Evolutionary conservation across 1,284 basidiomycete species (phyloP).

Genomic region (Irpex sp.): DNA sequence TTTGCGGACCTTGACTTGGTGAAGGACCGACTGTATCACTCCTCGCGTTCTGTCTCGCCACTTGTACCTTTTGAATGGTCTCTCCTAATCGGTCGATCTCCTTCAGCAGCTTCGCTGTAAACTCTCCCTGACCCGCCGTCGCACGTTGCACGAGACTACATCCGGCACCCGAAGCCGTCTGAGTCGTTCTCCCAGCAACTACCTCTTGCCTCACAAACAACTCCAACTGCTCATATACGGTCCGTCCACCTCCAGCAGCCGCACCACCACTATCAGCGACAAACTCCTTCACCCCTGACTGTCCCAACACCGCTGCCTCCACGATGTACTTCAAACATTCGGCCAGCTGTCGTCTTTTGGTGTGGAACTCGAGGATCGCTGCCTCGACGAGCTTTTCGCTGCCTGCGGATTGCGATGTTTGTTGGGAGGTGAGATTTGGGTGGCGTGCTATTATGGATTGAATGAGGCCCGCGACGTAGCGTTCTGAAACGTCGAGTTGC

Average conservation of each 20-base stretch:
- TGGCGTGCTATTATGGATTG: constrained; percentile 59
- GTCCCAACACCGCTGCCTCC: constrained; percentile 39
- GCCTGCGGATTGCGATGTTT: background rate
- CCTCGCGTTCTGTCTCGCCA: constrained; percentile 56
- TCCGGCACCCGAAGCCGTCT: background rate
- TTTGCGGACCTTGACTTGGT: constrained; percentile 41
- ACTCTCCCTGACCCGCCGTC: constrained; percentile 27
- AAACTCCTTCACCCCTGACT: constrained; percentile 30
- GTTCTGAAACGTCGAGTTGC: constrained; percentile 76
- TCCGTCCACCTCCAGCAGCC: constrained; percentile 17
- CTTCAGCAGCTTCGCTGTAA: constrained; percentile 57
- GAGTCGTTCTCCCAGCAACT: background rate
- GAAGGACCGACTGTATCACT: constrained; percentile 55
- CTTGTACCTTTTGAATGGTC: constrained; percentile 49
- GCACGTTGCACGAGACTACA: constrained; percentile 28
- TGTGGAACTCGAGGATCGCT: constrained; percentile 64
- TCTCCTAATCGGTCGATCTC: constrained; percentile 58
- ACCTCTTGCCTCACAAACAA: constrained; percentile 54
- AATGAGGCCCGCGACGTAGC: constrained; percentile 67
- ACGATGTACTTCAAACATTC: constrained; percentile 59
- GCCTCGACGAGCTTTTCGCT: constrained; percentile 54
- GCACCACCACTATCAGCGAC: background rate
- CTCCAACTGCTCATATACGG: constrained; percentile 45
- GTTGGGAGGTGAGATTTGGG: constrained; percentile 48
- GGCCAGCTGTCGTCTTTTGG: constrained; percentile 61